phyloP scores from a whole-genome alignment of 257 asterid genomes.

The Parsonsia alboflavescens region DNA sequence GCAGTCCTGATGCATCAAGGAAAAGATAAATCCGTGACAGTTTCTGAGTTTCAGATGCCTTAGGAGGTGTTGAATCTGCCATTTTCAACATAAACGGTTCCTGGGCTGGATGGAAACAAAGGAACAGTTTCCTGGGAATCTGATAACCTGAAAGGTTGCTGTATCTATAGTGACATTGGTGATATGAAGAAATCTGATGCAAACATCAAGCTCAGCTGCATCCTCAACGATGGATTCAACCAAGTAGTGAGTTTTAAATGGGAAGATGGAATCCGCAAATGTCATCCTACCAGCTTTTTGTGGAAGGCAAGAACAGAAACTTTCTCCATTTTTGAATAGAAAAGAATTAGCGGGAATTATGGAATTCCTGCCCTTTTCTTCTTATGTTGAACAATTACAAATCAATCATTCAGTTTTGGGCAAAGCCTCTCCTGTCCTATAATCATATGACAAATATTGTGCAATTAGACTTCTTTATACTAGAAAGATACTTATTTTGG shows the following conservation, averaged over 20 bases:
- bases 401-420: not conserved
- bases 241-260: slow-evolving; percentile 49
- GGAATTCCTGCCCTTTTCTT: not conserved
- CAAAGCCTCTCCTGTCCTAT: not conserved
- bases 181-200: slow-evolving; percentile 15
- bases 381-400: not conserved
- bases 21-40: slow-evolving; percentile 31
- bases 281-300: slow-evolving; percentile 81
- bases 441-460: no score
- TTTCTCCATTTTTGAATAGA: slow-evolving; percentile 42
- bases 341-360: not conserved
- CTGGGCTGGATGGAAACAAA: slow-evolving; percentile 47
- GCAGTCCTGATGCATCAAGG: slow-evolving; percentile 37
- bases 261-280: slow-evolving; percentile 50
- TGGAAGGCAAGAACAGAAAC: slow-evolving; percentile 52
- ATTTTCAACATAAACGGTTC: slow-evolving; percentile 40
- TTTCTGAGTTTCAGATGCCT: slow-evolving; percentile 25
- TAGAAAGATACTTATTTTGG: no score
- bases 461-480: no score
- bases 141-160: slow-evolving; percentile 46
- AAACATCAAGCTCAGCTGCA: slow-evolving; percentile 42
- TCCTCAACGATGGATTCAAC: slow-evolving; percentile 32
- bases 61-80: slow-evolving; percentile 20
- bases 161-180: slow-evolving; percentile 26
- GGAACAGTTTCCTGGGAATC: slow-evolving; percentile 56